Percentiles rank a stretch among this genome's conserved stretches.
phyloP scores from a whole-genome alignment of 768 basidiomycete species.

The Trametes elegans region DNA sequence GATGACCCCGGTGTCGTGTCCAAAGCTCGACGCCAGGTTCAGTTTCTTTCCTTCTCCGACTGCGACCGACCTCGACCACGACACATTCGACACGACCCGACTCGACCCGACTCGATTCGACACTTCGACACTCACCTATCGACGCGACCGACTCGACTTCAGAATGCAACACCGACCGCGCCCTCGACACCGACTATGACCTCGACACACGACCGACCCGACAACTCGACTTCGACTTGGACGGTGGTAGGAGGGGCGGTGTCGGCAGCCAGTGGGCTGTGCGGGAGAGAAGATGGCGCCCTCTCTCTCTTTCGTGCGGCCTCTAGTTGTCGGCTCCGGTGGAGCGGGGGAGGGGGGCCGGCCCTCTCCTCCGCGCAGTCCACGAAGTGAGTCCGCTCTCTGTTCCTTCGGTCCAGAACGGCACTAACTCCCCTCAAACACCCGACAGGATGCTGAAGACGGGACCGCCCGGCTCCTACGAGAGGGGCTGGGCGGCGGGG shows the following conservation, averaged over 20 bases:
- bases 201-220: too few relatives aligned
- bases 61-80: not conserved
- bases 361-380: not conserved
- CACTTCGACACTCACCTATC: too few relatives aligned
- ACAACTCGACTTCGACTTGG: too few relatives aligned
- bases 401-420: not conserved
- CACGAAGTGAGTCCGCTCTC: not conserved
- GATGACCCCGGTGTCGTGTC: not conserved
- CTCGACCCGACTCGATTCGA: too few relatives aligned
- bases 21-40: not conserved
- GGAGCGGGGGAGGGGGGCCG: not conserved
- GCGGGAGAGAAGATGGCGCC: not conserved
- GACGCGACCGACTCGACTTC: too few relatives aligned
- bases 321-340: not conserved
- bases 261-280: not conserved
- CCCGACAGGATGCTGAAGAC: too few relatives aligned
- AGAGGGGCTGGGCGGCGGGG: too few relatives aligned
- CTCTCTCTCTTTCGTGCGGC: not conserved
- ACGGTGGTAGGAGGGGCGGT: not conserved
- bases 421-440: too few relatives aligned
- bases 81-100: too few relatives aligned
- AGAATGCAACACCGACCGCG: not conserved
- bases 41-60: not conserved
- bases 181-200: not conserved
- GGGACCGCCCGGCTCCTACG: too few relatives aligned